Evolutionary conservation across 306 rosid species (phyloP), one percentile per base, ranked within the genome.

Genomic region (Dalbergia oliveri): DNA sequence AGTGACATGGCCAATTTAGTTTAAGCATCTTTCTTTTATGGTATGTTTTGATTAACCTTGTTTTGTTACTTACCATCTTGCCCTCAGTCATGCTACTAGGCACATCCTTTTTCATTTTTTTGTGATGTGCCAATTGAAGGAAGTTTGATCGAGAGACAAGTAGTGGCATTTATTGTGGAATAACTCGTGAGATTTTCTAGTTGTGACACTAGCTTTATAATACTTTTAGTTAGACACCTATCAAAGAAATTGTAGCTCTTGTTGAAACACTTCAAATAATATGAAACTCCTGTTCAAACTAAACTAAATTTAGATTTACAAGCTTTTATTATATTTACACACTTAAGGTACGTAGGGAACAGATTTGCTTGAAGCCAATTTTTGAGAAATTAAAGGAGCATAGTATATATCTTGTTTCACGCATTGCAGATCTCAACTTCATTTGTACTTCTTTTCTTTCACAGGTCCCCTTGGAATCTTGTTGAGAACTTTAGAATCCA

Each of bases 401-500:
- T 39, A 78, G 15, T 16, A 45, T 61, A 37, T n/a, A 57, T 34
- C 49, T 35, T 23, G 18, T 35, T 79, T 79, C 21, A 11, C 14
- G 81, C 26, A 13, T 60, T 31, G 13, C 18, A 12, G 14, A 61
- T n/a, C 67, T 37, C 61, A 56, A 66, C 54, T 19, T 85, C 82
- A 81, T 54, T 18, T 81, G 68, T 41, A 62, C 79, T 78, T 77
- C 72, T 74, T 85, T 70, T 81, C 65, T 81, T 87, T 90, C 10
- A 72, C 85, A 21, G 91, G 89, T 79, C 90, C 90, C 81, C 89
- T 87, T 11, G 94, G 97, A 79, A 92, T 92, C 86, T 88, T 88
- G 69, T 74, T 75, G 44, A 90, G 88, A 77, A 90, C 61, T 23
- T 62, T 81, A 59, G 81, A 80, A 23, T 88, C 89, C 72, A 92